Evolutionary conservation across 345 rosid genomes (phyloP).

Genomic region (Dovyalis caffra): DNA sequence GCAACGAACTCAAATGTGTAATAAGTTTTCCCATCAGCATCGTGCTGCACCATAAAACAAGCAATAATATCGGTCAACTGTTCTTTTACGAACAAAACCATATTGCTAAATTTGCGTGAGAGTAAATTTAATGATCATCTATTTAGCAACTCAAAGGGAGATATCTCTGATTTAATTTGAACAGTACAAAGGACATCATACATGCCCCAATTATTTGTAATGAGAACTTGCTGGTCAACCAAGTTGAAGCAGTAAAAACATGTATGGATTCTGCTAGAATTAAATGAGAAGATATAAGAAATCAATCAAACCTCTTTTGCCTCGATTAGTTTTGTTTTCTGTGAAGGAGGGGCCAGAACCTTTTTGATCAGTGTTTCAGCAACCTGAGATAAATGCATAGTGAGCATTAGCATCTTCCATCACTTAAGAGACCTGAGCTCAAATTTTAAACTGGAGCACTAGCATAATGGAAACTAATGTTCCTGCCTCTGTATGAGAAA

Average conservation of each 20-base stretch:
- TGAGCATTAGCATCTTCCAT: not conserved
- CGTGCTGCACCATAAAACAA: constrained; percentile 54
- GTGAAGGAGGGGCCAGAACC: constrained; percentile 79
- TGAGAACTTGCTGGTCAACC: not conserved
- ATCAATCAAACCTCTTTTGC: constrained; percentile 66
- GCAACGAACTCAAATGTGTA: constrained; percentile 81
- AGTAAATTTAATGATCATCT: not conserved
- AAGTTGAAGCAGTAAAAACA: not conserved
- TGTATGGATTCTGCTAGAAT: not conserved
- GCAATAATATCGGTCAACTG: constrained; percentile 7
- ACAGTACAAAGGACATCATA: not conserved
- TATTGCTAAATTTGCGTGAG: not conserved
- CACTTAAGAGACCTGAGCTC: not conserved
- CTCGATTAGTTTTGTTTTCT: constrained; percentile 70
- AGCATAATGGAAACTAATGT: not conserved
- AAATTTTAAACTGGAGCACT: not conserved
- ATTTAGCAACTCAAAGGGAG: not conserved
- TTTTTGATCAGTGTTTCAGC: constrained; percentile 76
- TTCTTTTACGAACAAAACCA: not conserved
- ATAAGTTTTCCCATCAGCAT: constrained; percentile 71
- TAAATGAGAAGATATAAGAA: not conserved
- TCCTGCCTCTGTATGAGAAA: not conserved
- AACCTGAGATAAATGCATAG: constrained; percentile 48
- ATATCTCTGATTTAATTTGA: not conserved
- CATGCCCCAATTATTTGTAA: not conserved